phyloP scores from a whole-genome alignment of 1,284 basidiomycete species.

The Ustilago bromivora region DNA sequence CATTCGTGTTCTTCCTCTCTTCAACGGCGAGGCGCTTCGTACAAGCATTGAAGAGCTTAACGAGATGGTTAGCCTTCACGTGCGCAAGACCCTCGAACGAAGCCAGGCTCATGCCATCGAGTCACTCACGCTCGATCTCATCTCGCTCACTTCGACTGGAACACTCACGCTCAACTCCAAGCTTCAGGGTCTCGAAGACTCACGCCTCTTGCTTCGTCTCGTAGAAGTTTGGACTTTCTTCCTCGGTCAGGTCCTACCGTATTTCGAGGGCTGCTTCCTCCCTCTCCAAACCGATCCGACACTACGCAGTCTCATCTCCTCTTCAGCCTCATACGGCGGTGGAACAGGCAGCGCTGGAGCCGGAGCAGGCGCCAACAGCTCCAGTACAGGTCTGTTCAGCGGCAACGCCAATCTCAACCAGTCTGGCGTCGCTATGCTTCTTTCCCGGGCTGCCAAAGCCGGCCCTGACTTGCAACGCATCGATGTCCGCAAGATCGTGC shows the following conservation, averaged over 20 bases:
- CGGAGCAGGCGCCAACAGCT: conserved; percentile 4
- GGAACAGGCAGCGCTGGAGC: conserved; percentile 2
- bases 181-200: conserved; percentile 74
- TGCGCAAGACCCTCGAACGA: conserved; percentile 73
- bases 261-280: conserved; percentile 77
- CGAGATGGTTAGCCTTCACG: conserved; percentile 77
- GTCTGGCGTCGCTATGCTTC: conserved; percentile 17
- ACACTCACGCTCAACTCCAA: conserved; percentile 92
- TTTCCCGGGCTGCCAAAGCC: conserved; percentile 17
- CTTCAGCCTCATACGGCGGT: conserved; percentile 16
- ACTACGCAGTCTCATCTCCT: conserved; percentile 49
- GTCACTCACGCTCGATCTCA: conserved; percentile 80
- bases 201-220: conserved; percentile 79
- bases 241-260: conserved; percentile 90
- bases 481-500: conserved; percentile 82
- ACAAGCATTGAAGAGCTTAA: conserved; percentile 93
- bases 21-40: conserved; percentile 89
- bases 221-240: conserved; percentile 94
- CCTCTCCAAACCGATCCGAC: conserved; percentile 69
- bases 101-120: conserved; percentile 71
- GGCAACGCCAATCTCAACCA: conserved; percentile 21
- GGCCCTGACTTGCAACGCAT: conserved; percentile 71
- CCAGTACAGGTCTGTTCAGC: conserved; percentile 13
- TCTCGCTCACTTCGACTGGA: conserved; percentile 84
- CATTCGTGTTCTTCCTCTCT: conserved; percentile 86